These are phyloP conservation scores for Saussurea involucrata DNA, from an alignment of 129 eudicot species.

Conservation along the genomic window DNA sequence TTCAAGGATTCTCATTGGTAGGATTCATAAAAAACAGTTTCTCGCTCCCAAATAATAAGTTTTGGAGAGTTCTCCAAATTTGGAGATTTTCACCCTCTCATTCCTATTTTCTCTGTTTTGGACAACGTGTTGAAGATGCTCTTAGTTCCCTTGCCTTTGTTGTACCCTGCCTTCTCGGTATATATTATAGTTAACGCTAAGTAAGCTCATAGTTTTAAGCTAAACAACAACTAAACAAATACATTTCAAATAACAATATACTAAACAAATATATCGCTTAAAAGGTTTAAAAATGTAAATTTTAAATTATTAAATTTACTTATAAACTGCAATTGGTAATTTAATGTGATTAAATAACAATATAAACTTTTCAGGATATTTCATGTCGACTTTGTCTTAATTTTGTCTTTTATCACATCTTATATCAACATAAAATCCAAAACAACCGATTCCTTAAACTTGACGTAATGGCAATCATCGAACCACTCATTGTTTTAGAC, in stretches of 20 bases:
- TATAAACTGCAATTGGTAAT: background rate
- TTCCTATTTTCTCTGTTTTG: no score
- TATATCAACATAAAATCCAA: background rate
- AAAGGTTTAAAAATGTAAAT: background rate
- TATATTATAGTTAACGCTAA: no score
- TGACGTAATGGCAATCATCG: background rate
- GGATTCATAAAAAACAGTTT: no score
- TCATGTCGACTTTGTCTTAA: background rate
- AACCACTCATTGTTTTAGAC: background rate
- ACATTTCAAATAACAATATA: background rate
- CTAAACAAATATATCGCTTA: background rate
- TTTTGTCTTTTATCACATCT: background rate
- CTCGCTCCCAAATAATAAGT: no score
- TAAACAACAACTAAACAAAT: background rate
- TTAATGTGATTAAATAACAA: background rate
- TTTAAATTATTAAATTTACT: background rate
- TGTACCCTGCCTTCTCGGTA: no score
- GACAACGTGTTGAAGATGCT: no score
- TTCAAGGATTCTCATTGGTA: no score
- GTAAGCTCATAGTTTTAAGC: background rate
- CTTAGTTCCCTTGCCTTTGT: no score
- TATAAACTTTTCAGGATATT: background rate
- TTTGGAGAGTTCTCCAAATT: no score
- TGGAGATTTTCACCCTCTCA: no score
- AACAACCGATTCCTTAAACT: background rate